Evolutionary conservation across 768 basidiomycete species (phyloP).

Genomic region (Auricularia heimuer): DNA sequence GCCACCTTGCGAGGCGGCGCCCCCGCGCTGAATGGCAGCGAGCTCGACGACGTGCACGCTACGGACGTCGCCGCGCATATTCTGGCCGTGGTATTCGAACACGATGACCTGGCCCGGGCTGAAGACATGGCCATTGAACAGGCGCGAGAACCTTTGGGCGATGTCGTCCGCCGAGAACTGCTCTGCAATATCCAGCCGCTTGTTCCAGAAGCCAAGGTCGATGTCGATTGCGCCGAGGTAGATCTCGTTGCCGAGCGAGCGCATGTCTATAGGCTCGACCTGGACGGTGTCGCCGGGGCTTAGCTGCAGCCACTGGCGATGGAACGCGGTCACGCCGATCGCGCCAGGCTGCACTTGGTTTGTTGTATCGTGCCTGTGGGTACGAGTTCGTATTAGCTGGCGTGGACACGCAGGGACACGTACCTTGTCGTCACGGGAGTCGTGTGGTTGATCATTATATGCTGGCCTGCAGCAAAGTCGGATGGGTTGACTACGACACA

Average conservation of each 20-base stretch:
- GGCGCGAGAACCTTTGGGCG: slow-evolving; percentile 58
- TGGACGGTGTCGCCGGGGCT: slow-evolving; percentile 65
- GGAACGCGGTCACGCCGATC: slow-evolving; percentile 67
- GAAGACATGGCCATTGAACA: slow-evolving; percentile 65
- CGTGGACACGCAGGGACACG: background rate
- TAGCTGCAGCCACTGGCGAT: slow-evolving; percentile 85
- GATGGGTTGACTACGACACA: slow-evolving; percentile 68
- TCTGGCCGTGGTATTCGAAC: slow-evolving; percentile 84
- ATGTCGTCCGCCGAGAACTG: slow-evolving; percentile 88
- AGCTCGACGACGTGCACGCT: slow-evolving; percentile 51
- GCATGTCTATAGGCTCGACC: slow-evolving; percentile 44
- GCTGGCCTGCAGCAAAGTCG: slow-evolving; percentile 65
- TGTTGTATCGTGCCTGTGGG: slow-evolving; percentile 65
- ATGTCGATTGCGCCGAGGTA: slow-evolving; percentile 75
- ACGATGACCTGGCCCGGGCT: slow-evolving; percentile 59
- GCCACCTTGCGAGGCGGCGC: slow-evolving; percentile 16
- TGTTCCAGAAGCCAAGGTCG: slow-evolving; percentile 58
- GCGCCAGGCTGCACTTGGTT: slow-evolving; percentile 55
- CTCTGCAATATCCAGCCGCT: slow-evolving; percentile 44
- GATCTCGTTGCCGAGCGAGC: slow-evolving; percentile 34
- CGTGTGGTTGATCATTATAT: slow-evolving; percentile 63
- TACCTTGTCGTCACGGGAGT: slow-evolving; percentile 70
- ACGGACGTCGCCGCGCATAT: slow-evolving; percentile 61
- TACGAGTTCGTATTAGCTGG: background rate
- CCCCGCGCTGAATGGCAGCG: slow-evolving; percentile 47